Base-by-base conservation (phyloP, 305 asterid genomes). In the Fraxinus paxiana region DNA sequence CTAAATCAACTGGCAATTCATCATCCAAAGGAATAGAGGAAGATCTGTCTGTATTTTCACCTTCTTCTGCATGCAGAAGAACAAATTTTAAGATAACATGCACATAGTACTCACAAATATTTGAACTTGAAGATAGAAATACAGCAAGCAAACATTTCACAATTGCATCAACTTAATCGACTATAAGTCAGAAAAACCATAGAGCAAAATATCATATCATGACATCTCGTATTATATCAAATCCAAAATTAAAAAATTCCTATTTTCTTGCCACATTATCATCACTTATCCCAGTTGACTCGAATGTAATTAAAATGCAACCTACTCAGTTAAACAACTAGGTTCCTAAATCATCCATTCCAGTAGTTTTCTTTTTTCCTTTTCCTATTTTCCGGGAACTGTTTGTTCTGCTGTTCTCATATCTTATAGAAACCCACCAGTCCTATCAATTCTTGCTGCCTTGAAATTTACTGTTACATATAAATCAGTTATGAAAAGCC, bases 21-120 rank as follows among this genome's bases (percentile, higher is more conserved):
- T 93, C 97, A 70, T 93, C 95, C 84, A 93, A 89, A 24, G 97
- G 89, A 67, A 90, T 90, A 20, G 92, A 87, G 61, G 97, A 89
- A 38, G 97, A 93, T 17, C 87, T 95, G 81, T 90, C 97, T 43
- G 78, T 80, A 76, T 54, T 84, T 85, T 89, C 97, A 56, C 79
- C 87, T 34, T 88, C 95, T 34, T 89, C 93, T 88, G 86, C 83
- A 83, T 15, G 74, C 72, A 24, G 33, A 24, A 63, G 10, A 63
- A 24, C 33, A 63, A 24, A 63, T 63, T 18, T 59, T 59, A 63
- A 63, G 72, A 20, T 24, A 24, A 63, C 67, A 6, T 56, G 67
- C 13, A 56, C 4, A 56, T 56, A 6, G 67, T n/a, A 18, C 30
- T 6, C 28, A 56, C 59, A 48, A 56, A 5, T 56, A 56, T 56